Evolutionary conservation across 2,329 filamentous ascomycete species (phyloP).

Genomic region (Rhinocladiella similis): DNA sequence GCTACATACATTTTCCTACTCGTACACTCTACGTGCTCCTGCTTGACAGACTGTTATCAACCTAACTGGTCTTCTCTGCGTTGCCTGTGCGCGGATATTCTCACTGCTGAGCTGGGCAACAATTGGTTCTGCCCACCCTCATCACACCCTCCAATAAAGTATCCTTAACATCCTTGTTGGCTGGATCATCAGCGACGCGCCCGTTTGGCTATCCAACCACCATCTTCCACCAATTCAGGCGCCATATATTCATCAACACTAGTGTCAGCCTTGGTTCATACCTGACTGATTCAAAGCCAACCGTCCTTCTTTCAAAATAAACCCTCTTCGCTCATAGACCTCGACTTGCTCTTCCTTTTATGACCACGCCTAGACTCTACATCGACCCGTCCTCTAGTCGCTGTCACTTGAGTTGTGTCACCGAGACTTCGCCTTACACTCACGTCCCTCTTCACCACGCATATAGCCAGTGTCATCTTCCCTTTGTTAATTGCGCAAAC

Average conservation of each 20-base stretch:
- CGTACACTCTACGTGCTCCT: neutral
- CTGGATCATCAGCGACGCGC: neutral
- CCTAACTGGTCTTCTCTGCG: neutral
- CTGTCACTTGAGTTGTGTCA: neutral
- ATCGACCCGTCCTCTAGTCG: neutral
- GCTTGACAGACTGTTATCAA: neutral
- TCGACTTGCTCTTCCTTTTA: neutral
- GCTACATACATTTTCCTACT: neutral
- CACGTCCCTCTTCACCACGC: no score
- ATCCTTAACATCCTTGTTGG: neutral
- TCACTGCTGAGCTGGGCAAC: neutral
- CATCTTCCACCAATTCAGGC: neutral
- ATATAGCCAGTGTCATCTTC: no score
- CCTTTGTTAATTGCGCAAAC: neutral
- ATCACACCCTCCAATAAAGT: neutral
- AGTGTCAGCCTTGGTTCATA: neutral
- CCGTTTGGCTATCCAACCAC: conserved; percentile 1
- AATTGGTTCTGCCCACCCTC: neutral
- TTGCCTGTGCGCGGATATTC: neutral
- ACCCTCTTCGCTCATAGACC: neutral
- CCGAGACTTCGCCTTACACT: neutral
- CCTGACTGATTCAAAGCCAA: neutral
- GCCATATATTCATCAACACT: neutral
- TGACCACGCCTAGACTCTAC: neutral
- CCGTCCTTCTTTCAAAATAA: neutral